phyloP scores from a whole-genome alignment of 192 early-diverging fungal species.

The Cladochytrium replicatum region DNA sequence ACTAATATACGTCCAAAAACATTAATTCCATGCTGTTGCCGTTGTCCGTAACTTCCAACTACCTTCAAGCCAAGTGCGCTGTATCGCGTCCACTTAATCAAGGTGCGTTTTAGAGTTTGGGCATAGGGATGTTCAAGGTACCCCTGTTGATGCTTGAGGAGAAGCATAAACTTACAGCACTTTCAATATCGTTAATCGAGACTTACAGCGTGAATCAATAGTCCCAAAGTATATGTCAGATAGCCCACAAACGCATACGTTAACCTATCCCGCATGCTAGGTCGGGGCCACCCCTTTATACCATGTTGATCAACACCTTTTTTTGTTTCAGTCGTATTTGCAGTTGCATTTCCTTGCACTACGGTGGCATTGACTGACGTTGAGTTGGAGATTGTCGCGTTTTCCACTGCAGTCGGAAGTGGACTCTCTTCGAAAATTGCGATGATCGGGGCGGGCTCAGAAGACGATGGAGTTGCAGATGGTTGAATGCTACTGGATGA shows the following conservation, averaged over 20 bases:
- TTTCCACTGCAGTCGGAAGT: no score
- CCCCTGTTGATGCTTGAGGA: slow-evolving; percentile 19
- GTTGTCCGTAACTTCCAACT: not conserved
- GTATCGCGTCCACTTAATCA: slow-evolving; percentile 21
- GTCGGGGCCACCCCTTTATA: no score
- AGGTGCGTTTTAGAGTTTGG: slow-evolving; percentile 27
- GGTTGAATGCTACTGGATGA: no score
- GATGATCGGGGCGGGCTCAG: no score
- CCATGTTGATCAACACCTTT: no score
- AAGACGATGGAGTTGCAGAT: no score
- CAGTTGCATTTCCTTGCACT: slow-evolving; percentile 10
- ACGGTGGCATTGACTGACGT: not conserved
- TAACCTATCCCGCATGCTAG: slow-evolving; percentile 39
- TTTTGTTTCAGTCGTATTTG: slow-evolving; percentile 9
- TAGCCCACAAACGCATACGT: slow-evolving; percentile 55
- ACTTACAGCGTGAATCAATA: slow-evolving; percentile 28
- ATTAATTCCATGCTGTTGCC: no score
- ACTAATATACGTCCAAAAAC: slow-evolving; percentile 12
- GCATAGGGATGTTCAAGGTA: slow-evolving; percentile 30
- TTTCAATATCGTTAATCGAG: not conserved
- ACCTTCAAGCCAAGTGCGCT: slow-evolving; percentile 40
- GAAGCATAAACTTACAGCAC: not conserved
- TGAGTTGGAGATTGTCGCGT: slow-evolving; percentile 1
- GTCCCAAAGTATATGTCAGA: slow-evolving; percentile 34
- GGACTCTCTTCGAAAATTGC: no score